These are phyloP conservation scores for Juglanconis sp. DNA, from an alignment of 2,329 filamentous ascomycete species.

Conservation along the genomic window DNA sequence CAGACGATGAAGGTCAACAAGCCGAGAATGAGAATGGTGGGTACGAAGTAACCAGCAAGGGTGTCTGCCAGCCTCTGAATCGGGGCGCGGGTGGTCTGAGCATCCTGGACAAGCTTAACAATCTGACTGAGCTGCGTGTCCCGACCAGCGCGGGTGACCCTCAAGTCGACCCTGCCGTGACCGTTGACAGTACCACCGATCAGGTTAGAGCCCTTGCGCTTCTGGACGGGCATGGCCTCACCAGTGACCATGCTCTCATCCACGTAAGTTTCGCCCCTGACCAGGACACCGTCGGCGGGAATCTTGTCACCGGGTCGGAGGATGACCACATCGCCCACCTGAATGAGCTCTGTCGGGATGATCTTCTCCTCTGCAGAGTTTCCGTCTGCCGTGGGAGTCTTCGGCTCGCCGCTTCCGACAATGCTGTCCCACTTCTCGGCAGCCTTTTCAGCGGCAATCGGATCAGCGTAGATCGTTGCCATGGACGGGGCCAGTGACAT, in stretches of 20 bases:
- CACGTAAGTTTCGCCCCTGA: slow-evolving; percentile 86
- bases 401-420: slow-evolving; percentile 39
- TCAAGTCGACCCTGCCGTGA: slow-evolving; percentile 85
- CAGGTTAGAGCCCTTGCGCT: slow-evolving; percentile 72
- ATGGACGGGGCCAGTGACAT: slow-evolving; percentile 97
- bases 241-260: slow-evolving; percentile 99
- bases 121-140: slow-evolving; percentile 98
- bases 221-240: slow-evolving; percentile 92
- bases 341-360: slow-evolving; percentile 92
- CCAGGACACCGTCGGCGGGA: slow-evolving; percentile 84
- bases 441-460: slow-evolving; percentile 87
- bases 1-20: slow-evolving; percentile 81
- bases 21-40: slow-evolving; percentile 80
- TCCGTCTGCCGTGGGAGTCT: slow-evolving; percentile 44
- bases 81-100: slow-evolving; percentile 88
- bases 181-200: slow-evolving; percentile 97
- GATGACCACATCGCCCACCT: slow-evolving; percentile 90
- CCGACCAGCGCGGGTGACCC: slow-evolving; percentile 85
- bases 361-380: slow-evolving; percentile 73
- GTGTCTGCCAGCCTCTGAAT: slow-evolving; percentile 91
- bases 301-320: slow-evolving; percentile 95
- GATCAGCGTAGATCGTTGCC: slow-evolving; percentile 93
- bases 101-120: slow-evolving; percentile 95
- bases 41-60: slow-evolving; percentile 91
- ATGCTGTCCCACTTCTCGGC: slow-evolving; percentile 70